Evolutionary conservation across 2,329 filamentous ascomycete species (phyloP), one percentile per base, ranked within the genome.

Genomic region (Periconia sp.): DNA sequence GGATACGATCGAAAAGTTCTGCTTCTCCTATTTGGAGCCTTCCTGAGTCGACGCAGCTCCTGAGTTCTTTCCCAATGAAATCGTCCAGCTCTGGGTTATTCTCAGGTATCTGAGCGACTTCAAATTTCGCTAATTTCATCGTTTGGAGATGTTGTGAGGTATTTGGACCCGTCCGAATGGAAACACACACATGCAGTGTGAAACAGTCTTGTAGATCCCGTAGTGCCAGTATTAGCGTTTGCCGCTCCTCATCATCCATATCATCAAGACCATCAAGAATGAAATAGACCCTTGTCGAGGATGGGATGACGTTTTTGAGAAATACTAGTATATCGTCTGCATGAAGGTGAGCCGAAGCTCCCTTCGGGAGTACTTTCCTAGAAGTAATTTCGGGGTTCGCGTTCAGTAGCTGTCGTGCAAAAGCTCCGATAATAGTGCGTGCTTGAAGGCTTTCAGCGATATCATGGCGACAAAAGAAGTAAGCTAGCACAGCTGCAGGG

Each of bases 51-150:
- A 50, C 19, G 37, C 35, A 23, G 40, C n/a, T n/a, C 38, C 11
- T 18, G 43, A 16, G 44, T n/a, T 19, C 13, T 50, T 18, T 36
- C 57, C 51, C 16, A 36, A n/a, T 51, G 40, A 56, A 66, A 48
- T 68, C 64, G 48, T 67, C 58, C n/a, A 68, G 26, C n/a, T 64
- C 66, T 26, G n/a, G n/a, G n/a, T n/a, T n/a, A n/a, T n/a, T n/a
- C n/a, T n/a, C n/a, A n/a, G n/a, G n/a, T n/a, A n/a, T n/a, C n/a
- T n/a, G n/a, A n/a, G n/a, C n/a, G n/a, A n/a, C n/a, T n/a, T n/a
- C n/a, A n/a, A n/a, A n/a, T n/a, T n/a, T n/a, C n/a, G n/a, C n/a
- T n/a, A n/a, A n/a, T n/a, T n/a, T n/a, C n/a, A n/a, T n/a, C n/a
- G n/a, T n/a, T n/a, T n/a, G n/a, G n/a, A n/a, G n/a, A n/a, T n/a